A percentile compares a stretch with the other conserved stretches of the same genome.
These are phyloP conservation scores for Vanderwaltozyma tropicalis DNA, from an alignment of 805 yeast genomes.

Conservation along the genomic window DNA sequence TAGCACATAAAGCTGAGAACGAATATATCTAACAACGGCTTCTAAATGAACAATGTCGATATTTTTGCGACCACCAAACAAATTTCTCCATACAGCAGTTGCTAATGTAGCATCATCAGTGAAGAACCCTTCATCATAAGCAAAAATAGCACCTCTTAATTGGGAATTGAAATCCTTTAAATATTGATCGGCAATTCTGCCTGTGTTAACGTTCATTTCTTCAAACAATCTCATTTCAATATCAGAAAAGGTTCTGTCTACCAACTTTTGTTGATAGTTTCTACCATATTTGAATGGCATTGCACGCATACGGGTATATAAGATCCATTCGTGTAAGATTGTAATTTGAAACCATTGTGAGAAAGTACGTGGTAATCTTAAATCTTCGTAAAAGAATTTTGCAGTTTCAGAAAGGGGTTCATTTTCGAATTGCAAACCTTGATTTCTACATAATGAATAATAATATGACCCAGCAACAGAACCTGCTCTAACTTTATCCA, in stretches of 20 bases:
- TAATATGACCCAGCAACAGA: conserved; percentile 87
- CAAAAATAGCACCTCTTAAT: conserved; percentile 76
- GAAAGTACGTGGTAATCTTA: conserved; percentile 75
- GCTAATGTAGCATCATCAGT: conserved; percentile 72
- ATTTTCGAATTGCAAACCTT: conserved; percentile 67
- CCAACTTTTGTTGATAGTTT: conserved; percentile 83
- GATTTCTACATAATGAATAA: conserved; percentile 77
- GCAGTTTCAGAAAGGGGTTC: conserved; percentile 68
- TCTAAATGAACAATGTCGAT: conserved; percentile 77
- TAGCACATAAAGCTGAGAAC: conserved; percentile 81
- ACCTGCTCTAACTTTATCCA: conserved; percentile 89
- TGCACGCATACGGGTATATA: conserved; percentile 91
- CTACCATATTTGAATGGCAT: conserved; percentile 84
- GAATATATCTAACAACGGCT: conserved; percentile 78
- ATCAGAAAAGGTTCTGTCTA: conserved; percentile 82
- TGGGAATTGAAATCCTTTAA: conserved; percentile 86
- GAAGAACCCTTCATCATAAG: conserved; percentile 86
- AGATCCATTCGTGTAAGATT: conserved; percentile 83
- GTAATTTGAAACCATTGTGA: conserved; percentile 96
- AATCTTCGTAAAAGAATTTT: conserved; percentile 71
- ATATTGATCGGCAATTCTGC: conserved; percentile 73
- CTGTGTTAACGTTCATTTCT: conserved; percentile 76
- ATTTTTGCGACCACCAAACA: conserved; percentile 75
- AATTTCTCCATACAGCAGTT: conserved; percentile 78
- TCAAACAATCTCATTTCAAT: conserved; percentile 77